Percentiles rank a stretch among this genome's conserved stretches.
Conservation (phyloP, 345 rosid species). For the Rhodamnia rubescens region DNA sequence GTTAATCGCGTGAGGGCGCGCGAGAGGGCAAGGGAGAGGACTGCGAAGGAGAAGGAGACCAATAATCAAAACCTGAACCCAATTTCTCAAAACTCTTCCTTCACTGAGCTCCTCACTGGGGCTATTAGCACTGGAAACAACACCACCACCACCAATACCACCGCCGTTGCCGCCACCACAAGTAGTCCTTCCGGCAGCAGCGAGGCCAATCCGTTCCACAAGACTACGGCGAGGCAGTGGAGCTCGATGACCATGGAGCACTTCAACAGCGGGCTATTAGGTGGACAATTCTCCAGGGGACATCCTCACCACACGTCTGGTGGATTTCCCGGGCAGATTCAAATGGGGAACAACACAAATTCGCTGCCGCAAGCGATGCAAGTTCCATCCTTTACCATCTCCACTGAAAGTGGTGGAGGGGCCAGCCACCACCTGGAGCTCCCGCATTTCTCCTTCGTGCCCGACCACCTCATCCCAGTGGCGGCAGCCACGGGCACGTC, state of each 20-base stretch:
- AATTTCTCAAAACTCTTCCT: constrained; percentile 45
- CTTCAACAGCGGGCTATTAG: constrained; percentile 34
- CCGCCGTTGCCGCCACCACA: background rate
- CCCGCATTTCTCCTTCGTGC: constrained; percentile 61
- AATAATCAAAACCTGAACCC: constrained; percentile 9
- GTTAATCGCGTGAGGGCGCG: constrained; percentile 52
- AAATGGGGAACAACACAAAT: constrained; percentile 1
- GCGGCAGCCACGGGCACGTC: constrained; percentile 31
- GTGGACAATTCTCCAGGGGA: constrained; percentile 31
- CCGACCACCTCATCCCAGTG: constrained; percentile 56
- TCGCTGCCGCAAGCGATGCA: constrained; percentile 1
- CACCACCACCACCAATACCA: constrained; percentile 1
- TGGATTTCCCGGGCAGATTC: constrained; percentile 39
- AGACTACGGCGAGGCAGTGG: constrained; percentile 43
- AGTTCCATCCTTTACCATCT: constrained; percentile 16
- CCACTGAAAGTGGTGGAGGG: constrained; percentile 17
- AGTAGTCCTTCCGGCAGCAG: constrained; percentile 29
- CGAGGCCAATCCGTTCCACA: constrained; percentile 21
- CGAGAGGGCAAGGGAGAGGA: constrained; percentile 74
- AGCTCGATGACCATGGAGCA: constrained; percentile 54
- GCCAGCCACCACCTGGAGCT: constrained; percentile 40
- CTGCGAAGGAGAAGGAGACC: constrained; percentile 71
- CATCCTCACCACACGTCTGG: constrained; percentile 6
- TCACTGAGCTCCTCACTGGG: constrained; percentile 76
- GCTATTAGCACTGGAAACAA: constrained; percentile 27